Percentiles rank a stretch among this genome's conserved stretches.
These are phyloP conservation scores for Dactylonectria macrodidyma DNA, from an alignment of 2,329 filamentous ascomycete species.

Conservation along the genomic window DNA sequence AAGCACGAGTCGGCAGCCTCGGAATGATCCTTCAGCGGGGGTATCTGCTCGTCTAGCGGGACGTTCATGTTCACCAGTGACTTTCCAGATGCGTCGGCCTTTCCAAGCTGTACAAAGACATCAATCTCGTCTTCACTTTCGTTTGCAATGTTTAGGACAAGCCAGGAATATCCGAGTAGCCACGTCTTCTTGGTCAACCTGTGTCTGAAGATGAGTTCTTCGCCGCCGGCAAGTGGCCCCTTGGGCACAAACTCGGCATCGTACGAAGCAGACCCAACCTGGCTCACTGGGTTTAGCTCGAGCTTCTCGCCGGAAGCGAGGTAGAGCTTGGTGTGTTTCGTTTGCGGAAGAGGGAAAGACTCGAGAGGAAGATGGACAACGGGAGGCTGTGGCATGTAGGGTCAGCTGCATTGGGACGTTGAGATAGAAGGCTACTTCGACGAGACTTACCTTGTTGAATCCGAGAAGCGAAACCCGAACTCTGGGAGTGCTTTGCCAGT, in stretches of 20 bases:
- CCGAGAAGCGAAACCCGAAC: constrained; percentile 6
- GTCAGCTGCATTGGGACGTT: background rate
- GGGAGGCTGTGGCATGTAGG: background rate
- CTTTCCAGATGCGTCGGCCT: constrained; percentile 1
- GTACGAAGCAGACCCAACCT: background rate
- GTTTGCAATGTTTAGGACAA: background rate
- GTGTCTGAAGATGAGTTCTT: constrained; percentile 4
- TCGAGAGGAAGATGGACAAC: background rate
- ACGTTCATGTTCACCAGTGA: constrained; percentile 13
- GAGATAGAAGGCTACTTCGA: background rate
- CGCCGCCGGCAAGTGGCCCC: background rate
- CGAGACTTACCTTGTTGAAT: constrained; percentile 4
- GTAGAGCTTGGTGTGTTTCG: background rate
- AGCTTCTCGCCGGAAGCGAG: background rate
- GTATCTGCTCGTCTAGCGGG: background rate
- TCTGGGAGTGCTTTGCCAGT: constrained; percentile 1
- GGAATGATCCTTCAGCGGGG: background rate
- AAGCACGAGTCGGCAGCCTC: constrained; percentile 7
- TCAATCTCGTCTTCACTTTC: constrained; percentile 5
- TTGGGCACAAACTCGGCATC: constrained; percentile 8
- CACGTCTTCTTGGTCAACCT: constrained; percentile 5
- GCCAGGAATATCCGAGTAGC: constrained; percentile 3
- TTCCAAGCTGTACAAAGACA: constrained; percentile 11
- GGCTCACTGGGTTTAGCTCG: background rate
- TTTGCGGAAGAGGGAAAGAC: constrained; percentile 7